These are phyloP conservation scores for Nothophaeocryptopus gaeumannii DNA, from an alignment of 2,329 filamentous ascomycete genomes.

Conservation along the genomic window DNA sequence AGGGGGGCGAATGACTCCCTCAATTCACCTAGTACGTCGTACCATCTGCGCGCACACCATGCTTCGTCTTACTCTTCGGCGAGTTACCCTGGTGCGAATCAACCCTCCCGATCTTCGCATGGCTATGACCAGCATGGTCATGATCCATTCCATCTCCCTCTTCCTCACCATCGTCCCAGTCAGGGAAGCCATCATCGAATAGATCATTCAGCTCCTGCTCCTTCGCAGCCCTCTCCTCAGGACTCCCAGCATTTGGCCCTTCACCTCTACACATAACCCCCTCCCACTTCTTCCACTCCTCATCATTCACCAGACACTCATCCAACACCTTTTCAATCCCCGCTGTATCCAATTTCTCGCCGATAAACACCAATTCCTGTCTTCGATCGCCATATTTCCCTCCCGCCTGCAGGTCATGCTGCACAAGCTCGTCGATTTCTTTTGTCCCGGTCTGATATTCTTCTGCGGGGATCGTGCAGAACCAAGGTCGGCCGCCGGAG, in stretches of 20 bases:
- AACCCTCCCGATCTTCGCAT: conserved; percentile 10
- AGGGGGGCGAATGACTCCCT: too few species aligned
- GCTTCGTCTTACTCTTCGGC: conserved; percentile 16
- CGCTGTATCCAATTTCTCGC: conserved; percentile 58
- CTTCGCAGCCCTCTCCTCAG: conserved; percentile 25
- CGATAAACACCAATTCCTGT: conserved; percentile 73
- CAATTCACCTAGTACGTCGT: conserved; percentile 17
- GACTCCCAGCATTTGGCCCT: conserved; percentile 17
- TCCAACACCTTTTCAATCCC: conserved; percentile 57
- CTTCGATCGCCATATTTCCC: conserved; percentile 64
- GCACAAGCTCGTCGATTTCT: conserved; percentile 49
- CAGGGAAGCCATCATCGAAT: conserved; percentile 33
- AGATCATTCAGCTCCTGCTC: conserved; percentile 45
- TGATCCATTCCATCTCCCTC: conserved; percentile 21
- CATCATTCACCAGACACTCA: conserved; percentile 59
- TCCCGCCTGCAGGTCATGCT: conserved; percentile 46
- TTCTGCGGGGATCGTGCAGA: conserved; percentile 55
- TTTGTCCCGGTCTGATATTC: conserved; percentile 51
- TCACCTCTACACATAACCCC: conserved; percentile 27
- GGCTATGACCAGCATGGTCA: conserved; percentile 18
- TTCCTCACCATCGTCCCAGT: conserved; percentile 26
- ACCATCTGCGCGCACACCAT: conserved; percentile 23
- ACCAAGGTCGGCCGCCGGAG: conserved; percentile 56
- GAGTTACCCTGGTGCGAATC: conserved; percentile 19
- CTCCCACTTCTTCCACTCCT: conserved; percentile 50